Percentiles rank a stretch among this genome's conserved stretches.
Evolutionary conservation across 371 early-diverging fungal species (phyloP).

Genomic region (Mortierella sp.): DNA sequence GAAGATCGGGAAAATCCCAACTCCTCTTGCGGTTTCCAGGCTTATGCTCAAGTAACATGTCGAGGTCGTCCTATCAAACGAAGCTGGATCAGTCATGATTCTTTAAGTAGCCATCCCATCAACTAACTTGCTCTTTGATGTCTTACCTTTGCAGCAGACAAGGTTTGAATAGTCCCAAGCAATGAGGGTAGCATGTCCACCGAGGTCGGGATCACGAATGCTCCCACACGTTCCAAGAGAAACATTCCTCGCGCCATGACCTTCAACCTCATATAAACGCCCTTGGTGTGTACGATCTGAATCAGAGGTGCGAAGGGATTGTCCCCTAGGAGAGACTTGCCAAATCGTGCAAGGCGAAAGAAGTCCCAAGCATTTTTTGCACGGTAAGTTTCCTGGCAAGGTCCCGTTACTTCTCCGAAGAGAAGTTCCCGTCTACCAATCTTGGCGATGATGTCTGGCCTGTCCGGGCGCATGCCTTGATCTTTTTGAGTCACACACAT

Average conservation of each 20-base stretch:
- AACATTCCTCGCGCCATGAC: too few species aligned
- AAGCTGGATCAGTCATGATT: neutral
- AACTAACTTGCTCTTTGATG: neutral
- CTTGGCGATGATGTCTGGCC: constrained; percentile 29
- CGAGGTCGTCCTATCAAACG: constrained; percentile 18
- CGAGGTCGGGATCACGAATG: constrained; percentile 23
- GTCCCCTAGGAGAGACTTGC: too few species aligned
- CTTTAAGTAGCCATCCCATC: neutral
- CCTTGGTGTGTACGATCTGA: too few species aligned
- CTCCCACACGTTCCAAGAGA: constrained; percentile 21
- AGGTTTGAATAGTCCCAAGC: constrained; percentile 7
- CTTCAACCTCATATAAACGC: too few species aligned
- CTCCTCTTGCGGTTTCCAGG: constrained; percentile 3
- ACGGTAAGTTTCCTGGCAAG: constrained; percentile 12
- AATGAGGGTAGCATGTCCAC: constrained; percentile 7
- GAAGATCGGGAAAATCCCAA: neutral
- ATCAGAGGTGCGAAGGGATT: too few species aligned
- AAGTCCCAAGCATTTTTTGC: constrained; percentile 20
- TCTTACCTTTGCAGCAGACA: neutral
- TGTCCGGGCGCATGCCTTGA: constrained; percentile 20
- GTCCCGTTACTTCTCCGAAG: constrained; percentile 32
- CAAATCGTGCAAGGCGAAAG: constrained; percentile 10
- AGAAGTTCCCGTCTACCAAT: constrained; percentile 15
- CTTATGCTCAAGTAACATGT: constrained; percentile 5
- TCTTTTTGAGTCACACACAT: constrained; percentile 18